Evolutionary conservation across 805 yeast genomes (phyloP), one percentile per base, ranked within the genome.

Genomic region (Sugiyamaella valdiviana): DNA sequence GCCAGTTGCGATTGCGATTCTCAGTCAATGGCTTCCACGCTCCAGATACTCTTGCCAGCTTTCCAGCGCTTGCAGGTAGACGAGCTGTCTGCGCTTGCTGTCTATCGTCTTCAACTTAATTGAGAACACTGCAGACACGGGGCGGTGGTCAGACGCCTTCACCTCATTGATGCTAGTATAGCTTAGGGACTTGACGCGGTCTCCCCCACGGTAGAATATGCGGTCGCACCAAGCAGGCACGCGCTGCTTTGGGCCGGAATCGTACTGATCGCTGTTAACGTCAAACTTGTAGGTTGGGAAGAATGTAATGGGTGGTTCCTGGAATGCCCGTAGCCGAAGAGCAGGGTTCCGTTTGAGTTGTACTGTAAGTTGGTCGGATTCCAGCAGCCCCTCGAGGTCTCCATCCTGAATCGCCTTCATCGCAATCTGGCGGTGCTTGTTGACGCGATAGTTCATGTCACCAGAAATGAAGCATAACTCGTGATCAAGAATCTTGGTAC

Each of bases 221-320:
- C 99, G 70, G 68, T 93, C 99, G 2, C 98, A 90, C 99, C 99
- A 93, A 0, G 99, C 95, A 1, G 99, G 99, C 10, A 86, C 81
- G 53, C 99, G 77, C 65, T 81, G 82, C 65, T 93, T 93, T 59
- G 91, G 98, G 37, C 95, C 82, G 0, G 95, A 77, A 63, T 93
- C 99, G 63, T 90, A 93, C 2, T 62, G 67, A 42, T 76, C 78
- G 0, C 95, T 83, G 3, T 95, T 95, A 43, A 86, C 84, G 62
- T 93, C 95, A 63, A 83, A 93, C 63, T 93, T 93, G 67, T 93
- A 93, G 0, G 99, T 93, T 5, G 99, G 99, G 6, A 83, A 76
- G 59, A 93, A 91, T 16, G 68, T 70, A 40, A 93, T 84, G 44
- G 78, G 83, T 72, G 80, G 78, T 66, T 93, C 99, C 53, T 80